Base-by-base conservation (phyloP, 2,329 filamentous ascomycete genomes). In the Pseudogymnoascus pannorum region DNA sequence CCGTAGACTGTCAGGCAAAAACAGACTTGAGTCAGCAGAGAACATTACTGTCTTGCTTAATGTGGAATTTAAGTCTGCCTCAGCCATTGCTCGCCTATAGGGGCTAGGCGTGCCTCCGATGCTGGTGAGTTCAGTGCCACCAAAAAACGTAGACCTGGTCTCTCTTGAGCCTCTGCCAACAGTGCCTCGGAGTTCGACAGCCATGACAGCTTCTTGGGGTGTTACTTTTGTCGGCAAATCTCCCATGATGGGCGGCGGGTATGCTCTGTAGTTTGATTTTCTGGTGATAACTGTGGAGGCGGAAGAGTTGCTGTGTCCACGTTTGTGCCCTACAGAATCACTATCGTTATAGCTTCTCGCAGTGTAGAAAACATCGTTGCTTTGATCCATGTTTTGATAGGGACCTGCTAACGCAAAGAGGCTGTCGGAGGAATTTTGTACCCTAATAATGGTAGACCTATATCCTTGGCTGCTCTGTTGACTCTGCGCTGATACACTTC, bases 71-170 rank as follows among this genome's bases (percentile, higher is more conserved):
- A 62, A 60, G 29, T 68, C 65, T 33, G 60, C 60, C 57, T 68
- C 65, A 4, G 67, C 66, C 31, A 86, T 67, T 2, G 78, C 79
- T 24, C 78, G 78, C 2, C 82, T 78, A 65, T 81, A 87, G 0
- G 82, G 81, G 60, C 82, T 86, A 24, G 76, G 73, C 0, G 80
- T 80, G 26, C 81, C 76, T 63, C 84, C 83, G 0, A 83, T 71
- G n/a, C 24, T 58, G 63, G 81, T 78, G 14, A 76, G 77, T 1
- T 75, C 72, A 2, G 79, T 78, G 48, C 81, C 84, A 1, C 77
- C 79, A 65, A 82, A 82, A 65, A 82, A 81, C 0, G 76, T 77
- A 1, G 79, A 80, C 62, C 75, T 77, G 20, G 76, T 73, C 58
- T 78, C 73, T 0, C 75, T 75, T 5, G 78, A 63, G 0, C 72